Evolutionary conservation across 169 alveolate species (phyloP).

Genomic region (Babesia sp.): DNA sequence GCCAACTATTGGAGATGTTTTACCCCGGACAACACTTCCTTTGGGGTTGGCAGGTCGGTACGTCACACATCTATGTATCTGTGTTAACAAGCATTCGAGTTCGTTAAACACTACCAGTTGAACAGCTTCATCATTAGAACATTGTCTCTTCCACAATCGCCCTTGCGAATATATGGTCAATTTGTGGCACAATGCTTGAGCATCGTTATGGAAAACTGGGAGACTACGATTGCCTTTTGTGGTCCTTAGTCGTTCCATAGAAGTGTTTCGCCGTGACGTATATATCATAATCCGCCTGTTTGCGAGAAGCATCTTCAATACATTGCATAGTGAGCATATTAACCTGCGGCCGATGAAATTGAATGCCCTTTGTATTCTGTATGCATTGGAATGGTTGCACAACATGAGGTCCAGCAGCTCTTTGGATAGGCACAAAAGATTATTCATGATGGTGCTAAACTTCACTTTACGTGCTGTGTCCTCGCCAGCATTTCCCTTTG

Average conservation of each 20-base stretch:
- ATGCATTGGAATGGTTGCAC: constrained; percentile 5
- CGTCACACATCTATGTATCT: not conserved
- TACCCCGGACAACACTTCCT: not conserved
- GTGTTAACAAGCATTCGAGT: not conserved
- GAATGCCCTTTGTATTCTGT: constrained; percentile 16
- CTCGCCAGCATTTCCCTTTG: not conserved
- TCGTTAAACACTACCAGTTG: constrained; percentile 11
- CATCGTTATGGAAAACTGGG: not conserved
- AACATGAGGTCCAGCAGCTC: constrained; percentile 12
- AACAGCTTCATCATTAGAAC: constrained; percentile 17
- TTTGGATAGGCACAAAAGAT: constrained; percentile 4
- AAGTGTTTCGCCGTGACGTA: not conserved
- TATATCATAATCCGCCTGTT: not conserved
- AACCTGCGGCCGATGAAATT: constrained; percentile 17
- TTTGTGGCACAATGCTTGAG: not conserved
- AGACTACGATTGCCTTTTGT: not conserved
- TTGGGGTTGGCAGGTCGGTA: not conserved
- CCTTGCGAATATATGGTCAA: constrained; percentile 26
- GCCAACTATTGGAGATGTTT: not conserved
- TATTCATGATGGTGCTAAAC: constrained; percentile 4
- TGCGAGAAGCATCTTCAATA: not conserved
- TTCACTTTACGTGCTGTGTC: not conserved
- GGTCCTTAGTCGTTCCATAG: not conserved
- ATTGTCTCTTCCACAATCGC: not conserved
- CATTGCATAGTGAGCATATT: constrained; percentile 22